phyloP scores from a whole-genome alignment of 106 monocot species.

The Acorus calamus region DNA sequence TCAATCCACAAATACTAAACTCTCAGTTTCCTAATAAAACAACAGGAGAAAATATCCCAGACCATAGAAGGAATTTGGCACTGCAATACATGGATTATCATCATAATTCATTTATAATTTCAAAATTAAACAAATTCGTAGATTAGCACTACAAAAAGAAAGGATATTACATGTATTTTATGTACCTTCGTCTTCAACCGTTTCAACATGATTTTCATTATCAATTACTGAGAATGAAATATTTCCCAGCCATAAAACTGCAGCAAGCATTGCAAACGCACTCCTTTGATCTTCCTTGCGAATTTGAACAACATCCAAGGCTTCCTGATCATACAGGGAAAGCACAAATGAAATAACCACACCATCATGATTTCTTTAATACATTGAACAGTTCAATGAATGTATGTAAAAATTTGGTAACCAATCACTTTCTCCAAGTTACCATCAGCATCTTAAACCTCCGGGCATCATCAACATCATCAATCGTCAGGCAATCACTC shows the following conservation, averaged over 20 bases:
- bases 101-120: too few species aligned
- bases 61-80: too few species aligned
- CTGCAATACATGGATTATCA: too few species aligned
- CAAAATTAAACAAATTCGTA: not conserved
- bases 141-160: too few species aligned
- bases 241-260: conserved; percentile 51
- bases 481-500: conserved; percentile 34
- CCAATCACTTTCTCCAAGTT: not conserved
- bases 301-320: conserved; percentile 35
- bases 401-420: not conserved
- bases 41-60: too few species aligned
- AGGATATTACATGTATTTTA: too few species aligned
- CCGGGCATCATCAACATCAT: conserved; percentile 41
- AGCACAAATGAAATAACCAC: not conserved
- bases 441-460: conserved; percentile 41
- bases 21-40: too few species aligned
- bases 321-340: conserved; percentile 19
- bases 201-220: conserved; percentile 48
- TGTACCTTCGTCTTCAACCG: conserved; percentile 38
- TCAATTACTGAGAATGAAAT: conserved; percentile 37
- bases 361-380: not conserved
- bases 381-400: not conserved
- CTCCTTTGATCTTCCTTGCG: conserved; percentile 40
- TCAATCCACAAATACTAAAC: too few species aligned
- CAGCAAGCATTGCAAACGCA: conserved; percentile 40